phyloP scores from a whole-genome alignment of 345 rosid species.

The Moricandia moricandioides region DNA sequence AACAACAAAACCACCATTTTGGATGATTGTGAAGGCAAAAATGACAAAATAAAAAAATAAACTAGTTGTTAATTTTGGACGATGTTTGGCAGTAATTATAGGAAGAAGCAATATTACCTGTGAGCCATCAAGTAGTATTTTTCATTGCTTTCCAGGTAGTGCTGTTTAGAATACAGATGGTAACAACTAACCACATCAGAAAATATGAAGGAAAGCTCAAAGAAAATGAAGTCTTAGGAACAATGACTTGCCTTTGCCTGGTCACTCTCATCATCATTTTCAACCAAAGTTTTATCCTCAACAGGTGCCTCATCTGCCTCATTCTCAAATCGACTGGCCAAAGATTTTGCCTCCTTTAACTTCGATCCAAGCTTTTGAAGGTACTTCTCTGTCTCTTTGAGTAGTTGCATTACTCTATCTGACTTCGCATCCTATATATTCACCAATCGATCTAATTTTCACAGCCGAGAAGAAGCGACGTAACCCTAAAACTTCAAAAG shows the following conservation, averaged over 20 bases:
- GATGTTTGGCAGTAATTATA: constrained; percentile 1
- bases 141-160: constrained; percentile 91
- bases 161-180: constrained; percentile 50
- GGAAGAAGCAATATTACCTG: constrained; percentile 45
- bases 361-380: constrained; percentile 87
- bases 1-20: neutral
- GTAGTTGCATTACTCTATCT: constrained; percentile 83
- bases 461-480: constrained; percentile 14
- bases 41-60: neutral
- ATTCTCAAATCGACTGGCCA: constrained; percentile 55
- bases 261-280: constrained; percentile 85
- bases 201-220: neutral
- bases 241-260: constrained; percentile 73
- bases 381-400: constrained; percentile 91
- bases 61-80: neutral
- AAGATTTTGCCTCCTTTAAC: constrained; percentile 65
- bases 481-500: constrained; percentile 6
- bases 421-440: constrained; percentile 78
- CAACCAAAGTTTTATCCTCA: constrained; percentile 61
- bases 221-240: neutral
- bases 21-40: neutral
- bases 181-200: constrained; percentile 12
- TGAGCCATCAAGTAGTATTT: constrained; percentile 97
- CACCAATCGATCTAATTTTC: neutral
- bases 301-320: constrained; percentile 56